phyloP scores from a whole-genome alignment of 352 stramenopile species.

The Phytophthora vignae region DNA sequence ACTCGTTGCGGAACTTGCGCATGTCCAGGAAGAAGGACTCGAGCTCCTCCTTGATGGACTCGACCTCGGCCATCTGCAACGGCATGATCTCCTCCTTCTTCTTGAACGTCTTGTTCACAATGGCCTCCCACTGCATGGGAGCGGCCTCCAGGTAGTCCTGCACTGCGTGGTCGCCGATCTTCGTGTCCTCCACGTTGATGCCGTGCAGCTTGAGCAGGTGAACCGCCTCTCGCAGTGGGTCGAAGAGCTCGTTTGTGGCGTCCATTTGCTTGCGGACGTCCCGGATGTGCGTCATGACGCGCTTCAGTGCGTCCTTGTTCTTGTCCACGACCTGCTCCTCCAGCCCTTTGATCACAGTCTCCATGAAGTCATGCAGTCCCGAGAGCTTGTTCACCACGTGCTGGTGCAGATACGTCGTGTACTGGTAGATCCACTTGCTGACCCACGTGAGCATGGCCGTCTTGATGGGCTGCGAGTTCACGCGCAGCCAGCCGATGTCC shows the following conservation, averaged over 20 bases:
- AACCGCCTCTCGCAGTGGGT: slow-evolving; percentile 94
- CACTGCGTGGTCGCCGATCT: slow-evolving; percentile 81
- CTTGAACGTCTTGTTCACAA: slow-evolving; percentile 99
- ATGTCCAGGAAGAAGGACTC: slow-evolving; percentile 96
- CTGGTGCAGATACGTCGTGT: slow-evolving; percentile 94
- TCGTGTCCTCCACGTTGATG: slow-evolving; percentile 92
- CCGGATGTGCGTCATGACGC: slow-evolving; percentile 96
- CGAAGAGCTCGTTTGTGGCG: slow-evolving; percentile 94
- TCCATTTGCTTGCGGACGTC: slow-evolving; percentile 95
- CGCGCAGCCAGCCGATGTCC: slow-evolving; percentile 97
- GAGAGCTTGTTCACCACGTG: slow-evolving; percentile 92
- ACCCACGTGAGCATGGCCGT: slow-evolving; percentile 96
- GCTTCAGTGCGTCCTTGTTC: slow-evolving; percentile 96
- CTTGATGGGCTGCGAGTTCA: slow-evolving; percentile 98
- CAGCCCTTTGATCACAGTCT: slow-evolving; percentile 90
- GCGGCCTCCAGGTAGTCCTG: slow-evolving; percentile 96
- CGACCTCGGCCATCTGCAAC: slow-evolving; percentile 96
- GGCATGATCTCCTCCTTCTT: slow-evolving; percentile 99
- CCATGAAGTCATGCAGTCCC: slow-evolving; percentile 94
- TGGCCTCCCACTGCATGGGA: slow-evolving; percentile 96
- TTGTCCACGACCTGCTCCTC: slow-evolving; percentile 92
- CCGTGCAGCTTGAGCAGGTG: slow-evolving; percentile 95
- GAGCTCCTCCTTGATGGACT: slow-evolving; percentile 94
- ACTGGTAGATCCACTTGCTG: slow-evolving; percentile 97
- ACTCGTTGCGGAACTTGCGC: slow-evolving; percentile 95